phyloP scores from a whole-genome alignment of 768 basidiomycete genomes.

The Psilocybe subaeruginosa region DNA sequence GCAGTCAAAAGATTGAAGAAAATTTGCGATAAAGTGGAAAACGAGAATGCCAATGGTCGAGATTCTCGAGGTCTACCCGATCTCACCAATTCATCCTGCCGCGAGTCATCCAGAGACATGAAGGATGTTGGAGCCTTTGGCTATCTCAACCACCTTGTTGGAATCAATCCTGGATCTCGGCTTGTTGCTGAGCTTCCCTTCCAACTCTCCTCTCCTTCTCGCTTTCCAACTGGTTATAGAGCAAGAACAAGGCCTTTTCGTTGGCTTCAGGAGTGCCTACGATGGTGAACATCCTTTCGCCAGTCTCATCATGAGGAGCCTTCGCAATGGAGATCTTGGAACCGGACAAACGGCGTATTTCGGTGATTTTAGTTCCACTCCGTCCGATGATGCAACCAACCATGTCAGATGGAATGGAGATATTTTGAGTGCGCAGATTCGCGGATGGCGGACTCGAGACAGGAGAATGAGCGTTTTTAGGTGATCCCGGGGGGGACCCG shows the following conservation, averaged over 20 bases:
- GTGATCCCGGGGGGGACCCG: slow-evolving; percentile 51
- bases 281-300: slow-evolving; percentile 99
- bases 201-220: slow-evolving; percentile 95
- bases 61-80: slow-evolving; percentile 12
- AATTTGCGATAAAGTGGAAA: slow-evolving; percentile 12
- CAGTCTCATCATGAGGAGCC: slow-evolving; percentile 98
- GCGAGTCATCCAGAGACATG: slow-evolving; percentile 13
- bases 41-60: slow-evolving; percentile 8
- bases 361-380: slow-evolving; percentile 97
- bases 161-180: slow-evolving; percentile 54
- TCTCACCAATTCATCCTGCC: slow-evolving; percentile 8
- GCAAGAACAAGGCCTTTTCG: slow-evolving; percentile 95
- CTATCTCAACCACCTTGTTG: neutral
- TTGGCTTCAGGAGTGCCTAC: slow-evolving; percentile 95
- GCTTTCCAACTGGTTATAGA: slow-evolving; percentile 96
- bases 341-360: slow-evolving; percentile 96
- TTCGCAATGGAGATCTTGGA: slow-evolving; percentile 99
- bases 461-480: slow-evolving; percentile 47
- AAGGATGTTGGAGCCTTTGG: slow-evolving; percentile 4
- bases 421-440: slow-evolving; percentile 97
- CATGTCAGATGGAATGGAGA: slow-evolving; percentile 99
- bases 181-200: slow-evolving; percentile 78
- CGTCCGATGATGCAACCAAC: slow-evolving; percentile 97
- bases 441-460: slow-evolving; percentile 60
- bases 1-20: slow-evolving; percentile 12